Conservation (phyloP, 208 protist genomes). For the Leishmania tropica region DNA sequence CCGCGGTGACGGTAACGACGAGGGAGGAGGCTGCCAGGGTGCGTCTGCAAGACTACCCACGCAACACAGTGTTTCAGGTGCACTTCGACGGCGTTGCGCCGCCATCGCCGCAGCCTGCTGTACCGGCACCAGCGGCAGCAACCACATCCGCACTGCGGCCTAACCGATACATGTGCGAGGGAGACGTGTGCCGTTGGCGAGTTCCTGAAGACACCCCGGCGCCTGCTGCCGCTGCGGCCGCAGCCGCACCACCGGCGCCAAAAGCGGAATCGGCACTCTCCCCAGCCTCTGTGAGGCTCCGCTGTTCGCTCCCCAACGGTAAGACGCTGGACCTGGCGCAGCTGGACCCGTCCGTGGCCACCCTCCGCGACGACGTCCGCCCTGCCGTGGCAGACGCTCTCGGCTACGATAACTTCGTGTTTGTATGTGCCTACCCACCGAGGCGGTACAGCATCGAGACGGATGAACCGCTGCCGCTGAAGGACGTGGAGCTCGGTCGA, state of each 20-base stretch:
- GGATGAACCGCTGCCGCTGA: slow-evolving; percentile 50
- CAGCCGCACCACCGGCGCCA: background rate
- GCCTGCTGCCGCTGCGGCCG: slow-evolving; percentile 7
- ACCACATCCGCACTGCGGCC: background rate
- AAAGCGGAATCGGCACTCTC: background rate
- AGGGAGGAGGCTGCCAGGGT: slow-evolving; percentile 35
- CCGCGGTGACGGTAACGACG: slow-evolving; percentile 14
- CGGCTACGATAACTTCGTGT: slow-evolving; percentile 43
- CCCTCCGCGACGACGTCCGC: slow-evolving; percentile 58
- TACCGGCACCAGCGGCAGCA: background rate
- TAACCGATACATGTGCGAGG: slow-evolving; percentile 35
- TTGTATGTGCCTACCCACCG: slow-evolving; percentile 60
- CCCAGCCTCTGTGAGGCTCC: slow-evolving; percentile 41
- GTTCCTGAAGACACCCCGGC: background rate
- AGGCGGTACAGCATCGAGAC: slow-evolving; percentile 39
- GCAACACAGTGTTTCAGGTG: slow-evolving; percentile 33
- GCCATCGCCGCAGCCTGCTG: background rate
- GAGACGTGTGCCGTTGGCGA: slow-evolving; percentile 38
- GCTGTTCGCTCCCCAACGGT: slow-evolving; percentile 67
- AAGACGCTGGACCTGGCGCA: slow-evolving; percentile 33
- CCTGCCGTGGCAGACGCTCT: slow-evolving; percentile 32
- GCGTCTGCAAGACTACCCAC: slow-evolving; percentile 49
- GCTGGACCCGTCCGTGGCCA: slow-evolving; percentile 41
- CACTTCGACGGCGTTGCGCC: slow-evolving; percentile 11
- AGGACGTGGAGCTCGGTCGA: slow-evolving; percentile 38